A percentile compares a stretch with the other conserved stretches of the same genome.
Evolutionary conservation across 2,329 filamentous ascomycete genomes (phyloP).

Genomic region (Ophiostoma sp.): DNA sequence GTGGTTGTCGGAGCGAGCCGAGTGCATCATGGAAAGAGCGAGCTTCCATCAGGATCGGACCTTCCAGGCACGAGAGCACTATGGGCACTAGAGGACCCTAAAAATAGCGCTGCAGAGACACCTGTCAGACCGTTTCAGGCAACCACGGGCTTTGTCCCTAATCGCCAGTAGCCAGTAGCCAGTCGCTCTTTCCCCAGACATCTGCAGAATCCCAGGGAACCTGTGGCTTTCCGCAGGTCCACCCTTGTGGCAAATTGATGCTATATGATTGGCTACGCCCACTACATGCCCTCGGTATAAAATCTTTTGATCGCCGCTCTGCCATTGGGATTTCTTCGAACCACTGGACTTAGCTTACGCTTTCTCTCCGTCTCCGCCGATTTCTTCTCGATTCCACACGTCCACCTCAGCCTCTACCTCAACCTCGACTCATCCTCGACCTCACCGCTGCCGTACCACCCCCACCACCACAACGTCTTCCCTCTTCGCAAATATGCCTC

Average conservation of each 20-base stretch:
- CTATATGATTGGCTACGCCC: constrained; percentile 23
- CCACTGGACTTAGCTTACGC: no score
- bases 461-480: neutral
- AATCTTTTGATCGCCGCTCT: constrained; percentile 17
- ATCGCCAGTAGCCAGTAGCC: neutral
- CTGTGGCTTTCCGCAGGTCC: constrained; percentile 4
- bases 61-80: neutral
- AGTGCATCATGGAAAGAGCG: no score
- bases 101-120: neutral
- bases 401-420: neutral
- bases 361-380: neutral
- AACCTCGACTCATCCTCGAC: neutral
- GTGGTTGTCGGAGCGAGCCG: no score
- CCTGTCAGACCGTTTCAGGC: constrained; percentile 1
- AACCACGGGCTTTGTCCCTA: neutral
- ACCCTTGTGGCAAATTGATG: constrained; percentile 26
- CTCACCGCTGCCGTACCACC: neutral
- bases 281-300: constrained; percentile 21
- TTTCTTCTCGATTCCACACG: neutral
- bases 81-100: neutral
- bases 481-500: constrained; percentile 55
- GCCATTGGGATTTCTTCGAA: neutral
- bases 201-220: constrained; percentile 12
- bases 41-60: constrained; percentile 1
- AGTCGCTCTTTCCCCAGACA: neutral